These are phyloP conservation scores for Raphanus hybrid DNA, from an alignment of 441 rosid species.

Conservation along the genomic window DNA sequence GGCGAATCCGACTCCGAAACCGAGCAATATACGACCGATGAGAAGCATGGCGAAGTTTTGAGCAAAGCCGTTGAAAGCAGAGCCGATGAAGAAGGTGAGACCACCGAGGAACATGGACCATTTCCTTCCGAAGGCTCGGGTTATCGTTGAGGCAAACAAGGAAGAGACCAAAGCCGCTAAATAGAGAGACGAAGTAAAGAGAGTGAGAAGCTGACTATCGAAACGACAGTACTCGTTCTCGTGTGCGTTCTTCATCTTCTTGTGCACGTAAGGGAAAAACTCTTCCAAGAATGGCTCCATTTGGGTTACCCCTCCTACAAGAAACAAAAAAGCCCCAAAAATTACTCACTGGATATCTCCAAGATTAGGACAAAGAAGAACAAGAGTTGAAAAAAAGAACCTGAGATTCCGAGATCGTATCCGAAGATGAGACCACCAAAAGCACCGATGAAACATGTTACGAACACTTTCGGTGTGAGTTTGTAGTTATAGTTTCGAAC, in stretches of 20 bases:
- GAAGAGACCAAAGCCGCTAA: slow-evolving; percentile 55
- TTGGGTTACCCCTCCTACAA: slow-evolving; percentile 49
- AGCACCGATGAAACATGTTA: slow-evolving; percentile 66
- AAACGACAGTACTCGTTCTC: slow-evolving; percentile 48
- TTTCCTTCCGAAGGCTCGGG: slow-evolving; percentile 47
- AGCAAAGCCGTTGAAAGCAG: slow-evolving; percentile 50
- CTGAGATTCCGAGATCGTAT: slow-evolving; percentile 69
- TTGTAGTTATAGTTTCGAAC: slow-evolving; percentile 46
- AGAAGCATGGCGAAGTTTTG: slow-evolving; percentile 49
- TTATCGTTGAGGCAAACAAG: slow-evolving; percentile 48
- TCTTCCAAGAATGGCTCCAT: slow-evolving; percentile 46
- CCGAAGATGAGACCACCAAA: slow-evolving; percentile 74
- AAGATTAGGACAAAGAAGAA: neutral
- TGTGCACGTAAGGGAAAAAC: slow-evolving; percentile 43
- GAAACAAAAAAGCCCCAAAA: neutral
- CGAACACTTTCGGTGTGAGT: slow-evolving; percentile 52
- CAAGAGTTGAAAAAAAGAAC: slow-evolving; percentile 13
- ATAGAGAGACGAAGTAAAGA: slow-evolving; percentile 56
- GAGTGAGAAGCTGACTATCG: slow-evolving; percentile 46
- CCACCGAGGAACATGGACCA: slow-evolving; percentile 51
- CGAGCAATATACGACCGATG: slow-evolving; percentile 55
- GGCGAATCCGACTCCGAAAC: slow-evolving; percentile 54
- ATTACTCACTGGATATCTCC: slow-evolving; percentile 13
- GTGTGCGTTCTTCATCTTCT: slow-evolving; percentile 39
- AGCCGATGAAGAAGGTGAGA: slow-evolving; percentile 46